Evolutionary conservation across 306 rosid species (phyloP), one percentile per base, ranked within the genome.

Genomic region (Citrullus mucosospermus): DNA sequence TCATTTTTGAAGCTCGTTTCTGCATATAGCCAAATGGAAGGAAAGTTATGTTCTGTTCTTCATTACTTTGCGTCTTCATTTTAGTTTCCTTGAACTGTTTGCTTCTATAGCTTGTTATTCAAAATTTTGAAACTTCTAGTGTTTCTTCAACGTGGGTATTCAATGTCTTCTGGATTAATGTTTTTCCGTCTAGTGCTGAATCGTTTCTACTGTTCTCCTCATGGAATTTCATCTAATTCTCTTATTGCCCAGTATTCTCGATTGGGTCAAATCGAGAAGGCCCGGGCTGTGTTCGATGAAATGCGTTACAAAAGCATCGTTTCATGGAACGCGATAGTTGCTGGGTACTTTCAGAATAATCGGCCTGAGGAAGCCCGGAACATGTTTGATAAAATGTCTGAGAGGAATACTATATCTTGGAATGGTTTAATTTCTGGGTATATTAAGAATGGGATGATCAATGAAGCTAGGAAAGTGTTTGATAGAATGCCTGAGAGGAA

Each of bases 381-480:
- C 63, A 18, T 78, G 81, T 78, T 78, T 18, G 81, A 78, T 48
- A 65, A 50, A 78, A 78, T 78, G 81, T 55, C 75, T 9, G 62
- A 63, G 50, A 78, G 81, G 48, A 78, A 66, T 34, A 66, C 51
- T 18, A 28, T 78, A 50, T 78, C 81, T 78, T 78, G 81, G 81
- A 78, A 78, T 57, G 62, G 81, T 36, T 62, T 78, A n/a, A 53
- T 78, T 48, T 78, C 81, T 50, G 81, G 81, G 38, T 78, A 78
- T 78, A 39, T 78, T 51, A 78, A 62, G 38, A 78, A 78, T 62
- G 81, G 81, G 70, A 78, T 78, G 81, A 44, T 78, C 55, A 63
- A 30, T 50, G 81, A 78, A 63, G 81, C 81, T 46, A 30, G 81
- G 69, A n/a, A 63, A 28, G 62, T 50, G 46, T 78, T 78, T 51